Conservation (phyloP, 148 eudicot genomes). For the Diospyros lotus region DNA sequence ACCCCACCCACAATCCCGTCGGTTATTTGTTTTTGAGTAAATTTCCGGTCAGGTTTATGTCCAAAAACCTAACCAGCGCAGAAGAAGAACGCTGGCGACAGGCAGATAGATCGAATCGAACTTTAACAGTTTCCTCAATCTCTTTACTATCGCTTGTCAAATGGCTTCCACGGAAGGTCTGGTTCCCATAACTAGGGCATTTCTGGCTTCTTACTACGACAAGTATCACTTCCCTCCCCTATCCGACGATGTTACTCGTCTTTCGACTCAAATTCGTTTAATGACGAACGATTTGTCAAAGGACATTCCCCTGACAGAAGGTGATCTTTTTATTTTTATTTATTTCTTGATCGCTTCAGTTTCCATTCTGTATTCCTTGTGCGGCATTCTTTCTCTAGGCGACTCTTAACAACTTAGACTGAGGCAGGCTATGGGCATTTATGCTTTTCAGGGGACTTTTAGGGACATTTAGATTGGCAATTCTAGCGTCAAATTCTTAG, state of each 20-base stretch:
- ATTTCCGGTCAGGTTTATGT: background rate
- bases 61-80: background rate
- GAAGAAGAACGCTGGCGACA: background rate
- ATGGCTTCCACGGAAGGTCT: slow-evolving; percentile 80
- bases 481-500: too few relatives aligned
- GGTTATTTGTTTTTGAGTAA: background rate
- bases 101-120: background rate
- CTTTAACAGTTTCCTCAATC: background rate
- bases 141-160: background rate
- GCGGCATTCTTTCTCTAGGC: too few relatives aligned
- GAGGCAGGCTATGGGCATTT: too few relatives aligned
- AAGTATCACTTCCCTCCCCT: slow-evolving; percentile 66
- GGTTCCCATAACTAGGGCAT: slow-evolving; percentile 89
- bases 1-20: background rate
- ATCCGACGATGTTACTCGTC: slow-evolving; percentile 49
- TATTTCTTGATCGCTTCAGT: background rate
- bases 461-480: too few relatives aligned
- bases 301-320: slow-evolving; percentile 44
- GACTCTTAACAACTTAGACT: too few relatives aligned
- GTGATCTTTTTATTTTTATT: slow-evolving; percentile 18
- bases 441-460: too few relatives aligned
- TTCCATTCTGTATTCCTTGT: background rate
- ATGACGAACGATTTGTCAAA: slow-evolving; percentile 37
- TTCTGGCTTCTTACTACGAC: slow-evolving; percentile 71
- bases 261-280: slow-evolving; percentile 48